Percentiles rank a stretch among this genome's conserved stretches.
Conservation (phyloP, 108 stramenopile genomes). For the Nitzschia putrida region DNA sequence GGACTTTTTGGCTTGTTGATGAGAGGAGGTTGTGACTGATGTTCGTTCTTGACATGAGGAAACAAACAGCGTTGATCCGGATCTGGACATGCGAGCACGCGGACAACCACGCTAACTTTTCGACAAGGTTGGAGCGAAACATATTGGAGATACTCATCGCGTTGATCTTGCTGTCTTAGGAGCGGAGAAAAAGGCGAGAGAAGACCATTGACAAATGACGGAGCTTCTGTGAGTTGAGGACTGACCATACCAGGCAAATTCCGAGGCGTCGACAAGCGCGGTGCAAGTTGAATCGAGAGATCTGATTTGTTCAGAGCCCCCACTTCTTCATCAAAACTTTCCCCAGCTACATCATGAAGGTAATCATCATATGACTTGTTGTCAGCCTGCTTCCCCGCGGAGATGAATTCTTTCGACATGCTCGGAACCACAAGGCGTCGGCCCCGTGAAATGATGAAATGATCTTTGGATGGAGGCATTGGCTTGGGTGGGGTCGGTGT, state of each 20-base stretch:
- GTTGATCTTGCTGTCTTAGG: conserved; percentile 4
- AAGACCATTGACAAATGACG: conserved; percentile 29
- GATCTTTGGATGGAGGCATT: too few species aligned
- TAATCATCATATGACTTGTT: background rate
- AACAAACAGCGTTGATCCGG: conserved; percentile 39
- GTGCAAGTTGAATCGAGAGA: background rate
- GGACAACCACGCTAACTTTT: conserved; percentile 37
- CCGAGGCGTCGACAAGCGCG: background rate
- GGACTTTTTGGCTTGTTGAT: conserved; percentile 3
- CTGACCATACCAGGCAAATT: conserved; percentile 10
- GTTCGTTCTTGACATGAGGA: conserved; percentile 30
- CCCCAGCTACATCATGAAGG: conserved; percentile 11
- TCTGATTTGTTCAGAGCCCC: background rate
- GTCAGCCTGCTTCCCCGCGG: too few species aligned
- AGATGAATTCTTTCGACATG: too few species aligned
- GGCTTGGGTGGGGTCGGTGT: too few species aligned
- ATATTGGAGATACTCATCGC: conserved; percentile 25
- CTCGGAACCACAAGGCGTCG: too few species aligned
- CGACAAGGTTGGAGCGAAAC: conserved; percentile 46
- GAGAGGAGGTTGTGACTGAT: background rate
- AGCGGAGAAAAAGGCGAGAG: conserved; percentile 42
- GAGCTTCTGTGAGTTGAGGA: conserved; percentile 21
- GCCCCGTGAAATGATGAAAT: too few species aligned
- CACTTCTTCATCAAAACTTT: conserved; percentile 5
- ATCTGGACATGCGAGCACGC: conserved; percentile 16